phyloP scores from a whole-genome alignment of 2,329 filamentous ascomycete species.

The Clonostachys chloroleuca region DNA sequence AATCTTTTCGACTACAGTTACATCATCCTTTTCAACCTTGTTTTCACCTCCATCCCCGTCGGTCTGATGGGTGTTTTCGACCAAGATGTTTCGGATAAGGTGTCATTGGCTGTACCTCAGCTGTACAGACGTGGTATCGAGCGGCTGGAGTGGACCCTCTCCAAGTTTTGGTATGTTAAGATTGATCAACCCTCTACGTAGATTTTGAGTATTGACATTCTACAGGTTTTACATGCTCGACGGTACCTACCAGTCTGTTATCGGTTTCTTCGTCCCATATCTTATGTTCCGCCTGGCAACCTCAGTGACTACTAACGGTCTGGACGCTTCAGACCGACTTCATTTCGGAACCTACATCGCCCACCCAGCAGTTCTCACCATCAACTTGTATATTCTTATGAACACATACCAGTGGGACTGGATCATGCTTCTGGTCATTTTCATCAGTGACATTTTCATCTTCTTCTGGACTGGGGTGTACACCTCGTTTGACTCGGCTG shows the following conservation, averaged over 20 bases:
- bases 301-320: slow-evolving; percentile 68
- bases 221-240: slow-evolving; percentile 87
- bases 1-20: slow-evolving; percentile 98
- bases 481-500: slow-evolving; percentile 43
- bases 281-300: slow-evolving; percentile 67
- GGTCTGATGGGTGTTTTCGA: slow-evolving; percentile 96
- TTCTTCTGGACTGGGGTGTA: slow-evolving; percentile 97
- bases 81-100: slow-evolving; percentile 91
- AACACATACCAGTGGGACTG: slow-evolving; percentile 99
- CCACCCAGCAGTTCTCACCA: slow-evolving; percentile 77
- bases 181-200: background rate
- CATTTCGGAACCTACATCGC: slow-evolving; percentile 86
- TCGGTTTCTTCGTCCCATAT: slow-evolving; percentile 91
- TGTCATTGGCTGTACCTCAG: slow-evolving; percentile 91
- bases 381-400: slow-evolving; percentile 91
- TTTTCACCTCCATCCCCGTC: slow-evolving; percentile 92
- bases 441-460: slow-evolving; percentile 78
- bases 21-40: slow-evolving; percentile 92
- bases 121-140: slow-evolving; percentile 95
- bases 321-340: slow-evolving; percentile 72
- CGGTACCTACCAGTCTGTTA: slow-evolving; percentile 89
- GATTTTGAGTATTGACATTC: background rate
- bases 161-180: slow-evolving; percentile 82
- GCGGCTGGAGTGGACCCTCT: slow-evolving; percentile 91
- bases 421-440: slow-evolving; percentile 81